A percentile compares a stretch with the other conserved stretches of the same genome.
These are phyloP conservation scores for Microbotryum lychnidis-dioicae DNA, from an alignment of 1,284 basidiomycete genomes.

Conservation along the genomic window DNA sequence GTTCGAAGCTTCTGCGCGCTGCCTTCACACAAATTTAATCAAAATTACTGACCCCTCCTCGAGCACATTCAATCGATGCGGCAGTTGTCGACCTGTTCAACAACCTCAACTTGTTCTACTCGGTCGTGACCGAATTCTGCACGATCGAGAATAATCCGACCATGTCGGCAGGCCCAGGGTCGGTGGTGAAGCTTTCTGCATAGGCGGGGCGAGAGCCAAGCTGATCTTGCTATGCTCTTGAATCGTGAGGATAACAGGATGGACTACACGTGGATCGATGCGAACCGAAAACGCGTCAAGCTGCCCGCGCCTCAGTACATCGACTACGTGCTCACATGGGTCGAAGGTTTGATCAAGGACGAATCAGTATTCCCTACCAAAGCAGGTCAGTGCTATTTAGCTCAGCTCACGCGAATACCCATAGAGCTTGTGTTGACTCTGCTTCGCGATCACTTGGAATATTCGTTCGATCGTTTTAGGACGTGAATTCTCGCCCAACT, in stretches of 20 bases:
- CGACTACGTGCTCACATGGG: conserved; percentile 98
- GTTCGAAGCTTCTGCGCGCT: neutral
- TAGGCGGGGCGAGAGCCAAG: neutral
- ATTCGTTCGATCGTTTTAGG: conserved; percentile 45
- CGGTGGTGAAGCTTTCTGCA: conserved; percentile 38
- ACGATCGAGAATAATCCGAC: conserved; percentile 79
- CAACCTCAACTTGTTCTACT: conserved; percentile 96
- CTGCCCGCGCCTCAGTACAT: conserved; percentile 94
- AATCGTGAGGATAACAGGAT: conserved; percentile 50
- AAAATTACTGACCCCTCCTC: neutral
- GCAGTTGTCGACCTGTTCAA: conserved; percentile 54
- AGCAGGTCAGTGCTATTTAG: conserved; percentile 53
- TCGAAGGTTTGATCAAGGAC: conserved; percentile 87
- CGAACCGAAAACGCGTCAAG: conserved; percentile 84
- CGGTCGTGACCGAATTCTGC: conserved; percentile 88
- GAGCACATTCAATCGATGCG: conserved; percentile 12
- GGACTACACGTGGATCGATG: conserved; percentile 97
- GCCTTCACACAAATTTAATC: neutral
- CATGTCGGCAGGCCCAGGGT: conserved; percentile 88
- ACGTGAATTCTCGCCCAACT: conserved; percentile 81
- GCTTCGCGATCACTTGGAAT: neutral
- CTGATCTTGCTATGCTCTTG: neutral
- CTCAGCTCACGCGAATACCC: neutral
- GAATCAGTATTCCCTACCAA: conserved; percentile 92
- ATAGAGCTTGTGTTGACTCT: neutral